These are phyloP conservation scores for Lentinula sp. DNA, from an alignment of 768 basidiomycete genomes.

Conservation along the genomic window DNA sequence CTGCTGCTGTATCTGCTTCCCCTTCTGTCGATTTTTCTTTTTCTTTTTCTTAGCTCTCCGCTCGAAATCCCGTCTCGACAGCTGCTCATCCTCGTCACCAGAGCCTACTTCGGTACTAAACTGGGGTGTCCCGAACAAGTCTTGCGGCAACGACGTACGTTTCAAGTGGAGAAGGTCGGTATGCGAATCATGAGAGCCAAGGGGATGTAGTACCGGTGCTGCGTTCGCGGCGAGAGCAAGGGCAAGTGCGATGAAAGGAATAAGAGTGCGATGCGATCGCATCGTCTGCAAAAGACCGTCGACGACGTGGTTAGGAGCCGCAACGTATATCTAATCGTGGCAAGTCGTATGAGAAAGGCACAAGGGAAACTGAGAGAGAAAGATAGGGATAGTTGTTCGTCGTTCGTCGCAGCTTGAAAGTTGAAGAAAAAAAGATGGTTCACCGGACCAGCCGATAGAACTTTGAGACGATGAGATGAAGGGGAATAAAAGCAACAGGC, in stretches of 20 bases:
- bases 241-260: neutral
- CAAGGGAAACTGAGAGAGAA: too few relatives aligned
- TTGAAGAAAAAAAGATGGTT: neutral
- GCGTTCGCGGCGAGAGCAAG: neutral
- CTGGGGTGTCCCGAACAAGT: neutral
- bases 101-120: neutral
- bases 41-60: neutral
- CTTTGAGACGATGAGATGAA: neutral
- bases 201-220: neutral
- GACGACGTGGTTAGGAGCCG: neutral
- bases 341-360: too few relatives aligned
- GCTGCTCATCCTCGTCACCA: neutral
- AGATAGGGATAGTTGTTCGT: neutral
- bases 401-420: neutral
- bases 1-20: neutral
- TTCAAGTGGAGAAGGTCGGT: neutral
- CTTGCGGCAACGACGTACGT: neutral
- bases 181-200: neutral
- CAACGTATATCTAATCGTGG: too few relatives aligned
- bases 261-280: neutral
- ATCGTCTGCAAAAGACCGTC: neutral
- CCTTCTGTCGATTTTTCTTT: neutral
- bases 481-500: neutral
- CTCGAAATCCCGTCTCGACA: neutral
- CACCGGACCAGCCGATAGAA: neutral